Evolutionary conservation across 2,329 filamentous ascomycete genomes (phyloP), one percentile per base, ranked within the genome.

Genomic region (Diaporthe citri): DNA sequence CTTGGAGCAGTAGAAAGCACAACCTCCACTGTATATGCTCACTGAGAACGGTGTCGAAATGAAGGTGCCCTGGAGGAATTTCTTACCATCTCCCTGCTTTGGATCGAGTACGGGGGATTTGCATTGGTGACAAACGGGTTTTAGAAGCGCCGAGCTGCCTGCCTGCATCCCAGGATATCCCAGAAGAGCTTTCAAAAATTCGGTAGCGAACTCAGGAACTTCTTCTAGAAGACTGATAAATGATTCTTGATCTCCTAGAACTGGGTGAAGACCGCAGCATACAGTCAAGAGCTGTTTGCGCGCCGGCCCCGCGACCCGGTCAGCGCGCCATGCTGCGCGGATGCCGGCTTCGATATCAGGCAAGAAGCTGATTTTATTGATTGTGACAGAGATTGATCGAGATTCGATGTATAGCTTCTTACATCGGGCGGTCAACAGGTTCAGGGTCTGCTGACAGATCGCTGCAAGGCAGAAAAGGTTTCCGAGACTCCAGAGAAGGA

Each of bases 391-490:
- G 6, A 57, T 9, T 4, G 17, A 2, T 4, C 17, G 31, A 17
- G 51, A 31, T 4, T 25, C 6, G 17, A n/a, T 2, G 9, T 1
- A 36, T 2, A 15, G 13, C 4, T n/a, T 9, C 1, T 4, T n/a
- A 25, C 39, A 46, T 15, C 39, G 17, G 4, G 0, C 2, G 20
- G 1, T 1, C 5, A 71, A 12, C 3, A 3, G 4, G 2, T 0
- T 2, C 1, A 15, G 0, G 2, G 34, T 36, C 1, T 1, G 5
- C 1, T 34, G 2, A n/a, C 34, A 20, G 4, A 71, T 7, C 1
- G 31, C 51, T 4, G 46, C 1, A 22, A 71, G 51, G 5, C 0
- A 2, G 6, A 48, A 71, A 39, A 15, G 48, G 17, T 71, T 25
- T 8, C 36, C 67, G 13, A 71, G 34, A 17, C 39, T 28, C 67